phyloP scores from a whole-genome alignment of 1,284 basidiomycete genomes.

The Laetiporus sulphureus region DNA sequence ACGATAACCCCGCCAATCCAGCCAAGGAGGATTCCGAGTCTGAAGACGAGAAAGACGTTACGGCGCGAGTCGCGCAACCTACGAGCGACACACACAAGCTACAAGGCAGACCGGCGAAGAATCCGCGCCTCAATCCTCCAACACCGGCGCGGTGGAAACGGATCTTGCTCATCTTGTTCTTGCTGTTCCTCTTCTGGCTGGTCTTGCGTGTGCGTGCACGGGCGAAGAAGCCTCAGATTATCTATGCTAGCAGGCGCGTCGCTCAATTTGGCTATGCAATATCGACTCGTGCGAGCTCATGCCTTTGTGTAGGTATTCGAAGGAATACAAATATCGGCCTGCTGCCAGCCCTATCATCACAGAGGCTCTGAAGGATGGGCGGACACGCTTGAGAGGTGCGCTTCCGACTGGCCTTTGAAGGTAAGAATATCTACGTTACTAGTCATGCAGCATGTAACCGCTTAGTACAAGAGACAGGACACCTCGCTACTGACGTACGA shows the following conservation, averaged over 20 bases:
- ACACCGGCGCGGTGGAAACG: slow-evolving; percentile 42
- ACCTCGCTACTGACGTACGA: too few relatives aligned
- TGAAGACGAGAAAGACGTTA: too few relatives aligned
- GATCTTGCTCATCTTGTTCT: slow-evolving; percentile 35
- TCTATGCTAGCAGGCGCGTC: slow-evolving; percentile 44
- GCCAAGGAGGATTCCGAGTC: too few relatives aligned
- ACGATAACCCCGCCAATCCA: too few relatives aligned
- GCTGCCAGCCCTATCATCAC: slow-evolving; percentile 65
- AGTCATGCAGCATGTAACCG: too few relatives aligned
- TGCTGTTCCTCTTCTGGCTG: slow-evolving; percentile 38
- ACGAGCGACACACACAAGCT: slow-evolving; percentile 22
- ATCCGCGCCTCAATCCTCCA: slow-evolving; percentile 40
- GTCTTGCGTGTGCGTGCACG: slow-evolving; percentile 29
- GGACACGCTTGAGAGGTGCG: slow-evolving; percentile 48
- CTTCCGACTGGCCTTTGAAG: slow-evolving; percentile 25
- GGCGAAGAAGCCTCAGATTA: slow-evolving; percentile 28
- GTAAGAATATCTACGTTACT: slow-evolving; percentile 5
- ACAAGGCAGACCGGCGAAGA: slow-evolving; percentile 19
- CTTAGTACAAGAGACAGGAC: too few relatives aligned
- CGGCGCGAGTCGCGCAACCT: slow-evolving; percentile 16
- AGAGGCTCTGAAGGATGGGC: slow-evolving; percentile 52
- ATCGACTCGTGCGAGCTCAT: neutral
- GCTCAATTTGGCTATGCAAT: slow-evolving; percentile 2
- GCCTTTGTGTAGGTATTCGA: slow-evolving; percentile 45
- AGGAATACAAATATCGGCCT: slow-evolving; percentile 56